Evolutionary conservation across 2,329 filamentous ascomycete species (phyloP).

Genomic region (Lachnellula suecica): DNA sequence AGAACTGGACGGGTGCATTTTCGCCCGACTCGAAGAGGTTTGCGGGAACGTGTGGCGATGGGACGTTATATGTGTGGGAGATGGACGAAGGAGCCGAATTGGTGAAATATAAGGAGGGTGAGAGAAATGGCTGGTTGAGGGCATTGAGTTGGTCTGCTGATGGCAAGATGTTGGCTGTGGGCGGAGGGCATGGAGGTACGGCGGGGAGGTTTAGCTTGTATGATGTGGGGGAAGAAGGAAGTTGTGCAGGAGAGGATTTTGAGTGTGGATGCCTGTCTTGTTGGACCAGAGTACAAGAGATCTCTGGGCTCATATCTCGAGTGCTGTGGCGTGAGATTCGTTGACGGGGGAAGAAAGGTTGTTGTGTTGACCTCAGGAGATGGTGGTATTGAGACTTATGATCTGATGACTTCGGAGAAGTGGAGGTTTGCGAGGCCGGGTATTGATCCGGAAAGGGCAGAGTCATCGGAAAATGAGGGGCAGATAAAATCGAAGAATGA

Average conservation of each 20-base stretch:
- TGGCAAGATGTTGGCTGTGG: conserved; percentile 5
- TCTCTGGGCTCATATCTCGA: conserved; percentile 6
- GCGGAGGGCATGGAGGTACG: conserved; percentile 1
- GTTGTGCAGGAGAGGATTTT: conserved; percentile 7
- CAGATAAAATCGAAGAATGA: background rate
- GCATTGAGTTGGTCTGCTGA: conserved; percentile 8
- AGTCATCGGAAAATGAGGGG: too few species aligned
- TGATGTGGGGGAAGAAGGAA: conserved; percentile 3
- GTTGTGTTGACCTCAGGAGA: conserved; percentile 8
- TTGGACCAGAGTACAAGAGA: background rate
- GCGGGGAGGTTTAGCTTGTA: conserved; percentile 5
- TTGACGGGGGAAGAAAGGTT: conserved; percentile 13
- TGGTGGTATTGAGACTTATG: conserved; percentile 12
- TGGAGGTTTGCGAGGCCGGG: conserved; percentile 12
- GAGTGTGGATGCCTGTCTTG: conserved; percentile 3
- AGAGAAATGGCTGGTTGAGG: conserved; percentile 4
- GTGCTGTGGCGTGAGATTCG: conserved; percentile 1
- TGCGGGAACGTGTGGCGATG: conserved; percentile 11
- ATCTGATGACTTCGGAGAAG: conserved; percentile 10
- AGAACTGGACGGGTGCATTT: conserved; percentile 12
- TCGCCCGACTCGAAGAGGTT: conserved; percentile 9
- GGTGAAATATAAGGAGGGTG: background rate
- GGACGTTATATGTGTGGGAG: conserved; percentile 6
- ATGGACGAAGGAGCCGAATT: conserved; percentile 5
- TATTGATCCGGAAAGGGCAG: conserved; percentile 2